Evolutionary conservation across 2,329 filamentous ascomycete genomes (phyloP), one percentile per base, ranked within the genome.

Genomic region (Diplodia seriata): DNA sequence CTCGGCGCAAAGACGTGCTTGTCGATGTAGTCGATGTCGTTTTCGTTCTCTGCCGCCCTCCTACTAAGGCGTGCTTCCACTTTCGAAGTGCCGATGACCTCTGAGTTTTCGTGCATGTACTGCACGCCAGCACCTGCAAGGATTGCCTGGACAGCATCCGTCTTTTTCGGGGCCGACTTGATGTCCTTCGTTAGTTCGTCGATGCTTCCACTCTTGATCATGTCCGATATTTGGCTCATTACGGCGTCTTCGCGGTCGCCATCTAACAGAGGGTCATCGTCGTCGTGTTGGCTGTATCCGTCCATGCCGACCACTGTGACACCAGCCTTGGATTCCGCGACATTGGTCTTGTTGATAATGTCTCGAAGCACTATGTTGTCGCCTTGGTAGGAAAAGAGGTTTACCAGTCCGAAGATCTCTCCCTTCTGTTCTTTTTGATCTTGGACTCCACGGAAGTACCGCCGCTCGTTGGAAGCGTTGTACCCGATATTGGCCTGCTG

Each of bases 401-500:
- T 99, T 26, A 86, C 81, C 1, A 98, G 84, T 0, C 95, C 95
- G 72, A 99, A 99, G 26, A 99, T 92, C 77, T 99, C 95, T 18
- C 95, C 95, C 73, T 94, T 94, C 71, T 94, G 89, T 33, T 87
- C 87, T 29, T 87, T 88, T 71, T 92, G 88, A 70, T 96, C 90
- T 79, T 97, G 94, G 0, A 98, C 92, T 50, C 95, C 95, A 72
- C 91, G 93, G 82, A 99, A 99, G 78, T 99, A 99, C 1, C 95
- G 89, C 3, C 95, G 89, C 78, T 99, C 95, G 5, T 90, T 91
- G 0, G 92, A 96, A 0, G 95, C 95, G 40, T 90, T 96, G 79
- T 99, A 98, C 0, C 92, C 95, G 68, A 99, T 98, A 74, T 97
- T 98, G 31, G 95, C 94, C 80, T 98, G 95, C 75, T 99, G 95